A percentile compares a stretch with the other conserved stretches of the same genome.
Evolutionary conservation across 768 basidiomycete species (phyloP).

Genomic region (Scleroderma bovista): DNA sequence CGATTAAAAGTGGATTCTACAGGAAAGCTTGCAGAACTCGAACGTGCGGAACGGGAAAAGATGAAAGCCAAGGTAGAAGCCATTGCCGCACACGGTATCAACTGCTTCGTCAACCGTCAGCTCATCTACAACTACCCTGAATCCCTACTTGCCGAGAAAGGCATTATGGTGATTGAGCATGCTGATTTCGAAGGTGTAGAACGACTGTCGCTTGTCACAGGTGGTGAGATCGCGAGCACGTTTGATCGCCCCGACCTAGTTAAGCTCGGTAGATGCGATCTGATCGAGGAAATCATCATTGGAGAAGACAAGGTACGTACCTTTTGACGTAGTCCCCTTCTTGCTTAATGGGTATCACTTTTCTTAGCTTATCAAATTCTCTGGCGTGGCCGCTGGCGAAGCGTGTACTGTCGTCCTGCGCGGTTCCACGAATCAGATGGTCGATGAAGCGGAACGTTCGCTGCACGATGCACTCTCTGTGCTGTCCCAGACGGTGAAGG

Average conservation of each 20-base stretch:
- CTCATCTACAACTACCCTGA: slow-evolving; percentile 99
- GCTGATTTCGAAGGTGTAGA: slow-evolving; percentile 99
- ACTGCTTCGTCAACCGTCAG: slow-evolving; percentile 96
- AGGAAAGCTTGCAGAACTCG: slow-evolving; percentile 95
- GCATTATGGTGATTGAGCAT: slow-evolving; percentile 95
- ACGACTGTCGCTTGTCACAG: slow-evolving; percentile 90
- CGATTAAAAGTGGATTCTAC: slow-evolving; percentile 94
- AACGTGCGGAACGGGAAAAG: slow-evolving; percentile 96
- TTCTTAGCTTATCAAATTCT: slow-evolving; percentile 93
- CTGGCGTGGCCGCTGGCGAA: slow-evolving; percentile 94
- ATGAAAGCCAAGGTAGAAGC: slow-evolving; percentile 98
- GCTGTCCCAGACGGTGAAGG: slow-evolving; percentile 95
- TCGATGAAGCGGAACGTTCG: slow-evolving; percentile 97
- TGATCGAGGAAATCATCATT: slow-evolving; percentile 99
- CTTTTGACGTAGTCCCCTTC: too few relatives aligned
- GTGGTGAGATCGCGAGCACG: slow-evolving; percentile 94
- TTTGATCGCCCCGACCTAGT: slow-evolving; percentile 92
- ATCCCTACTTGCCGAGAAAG: slow-evolving; percentile 87
- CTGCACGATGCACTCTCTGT: slow-evolving; percentile 97
- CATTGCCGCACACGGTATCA: slow-evolving; percentile 93
- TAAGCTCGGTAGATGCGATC: slow-evolving; percentile 86
- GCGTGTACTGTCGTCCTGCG: slow-evolving; percentile 98
- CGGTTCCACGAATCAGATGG: slow-evolving; percentile 97
- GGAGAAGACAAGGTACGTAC: slow-evolving; percentile 90
- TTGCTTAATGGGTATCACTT: too few relatives aligned